phyloP scores from a whole-genome alignment of 2,329 filamentous ascomycete genomes.

The Xylaria digitata region DNA sequence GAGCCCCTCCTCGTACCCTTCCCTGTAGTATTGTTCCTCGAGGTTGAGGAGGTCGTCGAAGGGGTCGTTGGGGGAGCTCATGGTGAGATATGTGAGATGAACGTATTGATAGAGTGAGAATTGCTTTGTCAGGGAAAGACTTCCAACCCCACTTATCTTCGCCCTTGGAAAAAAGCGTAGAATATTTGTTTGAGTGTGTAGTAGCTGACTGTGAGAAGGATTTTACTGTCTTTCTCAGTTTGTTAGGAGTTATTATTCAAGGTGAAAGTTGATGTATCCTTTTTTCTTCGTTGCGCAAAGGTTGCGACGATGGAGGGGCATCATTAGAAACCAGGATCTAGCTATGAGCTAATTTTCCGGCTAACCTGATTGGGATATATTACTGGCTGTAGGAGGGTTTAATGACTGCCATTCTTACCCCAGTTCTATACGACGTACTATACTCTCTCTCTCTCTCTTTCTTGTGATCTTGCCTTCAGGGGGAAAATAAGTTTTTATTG shows the following conservation, averaged over 20 bases:
- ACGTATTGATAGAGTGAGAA: slow-evolving; percentile 61
- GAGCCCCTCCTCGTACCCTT: slow-evolving; percentile 81
- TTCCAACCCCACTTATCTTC: slow-evolving; percentile 2
- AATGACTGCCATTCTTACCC: too few relatives aligned
- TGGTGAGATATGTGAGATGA: slow-evolving; percentile 32
- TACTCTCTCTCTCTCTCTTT: too few relatives aligned
- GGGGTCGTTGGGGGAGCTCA: slow-evolving; percentile 56
- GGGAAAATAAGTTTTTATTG: too few relatives aligned
- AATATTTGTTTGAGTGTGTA: not conserved
- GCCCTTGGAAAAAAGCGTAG: not conserved
- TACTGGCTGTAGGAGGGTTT: too few relatives aligned
- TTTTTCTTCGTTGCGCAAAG: not conserved
- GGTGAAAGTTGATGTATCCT: not conserved
- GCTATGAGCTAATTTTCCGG: not conserved
- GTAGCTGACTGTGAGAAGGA: too few relatives aligned
- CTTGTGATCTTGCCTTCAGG: too few relatives aligned
- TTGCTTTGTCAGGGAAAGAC: not conserved
- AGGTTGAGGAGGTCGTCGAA: slow-evolving; percentile 70
- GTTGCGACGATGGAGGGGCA: slow-evolving; percentile 19
- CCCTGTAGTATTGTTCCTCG: slow-evolving; percentile 78
- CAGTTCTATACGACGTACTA: too few relatives aligned
- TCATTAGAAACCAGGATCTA: not conserved
- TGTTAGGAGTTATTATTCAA: not conserved
- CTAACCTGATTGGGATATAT: slow-evolving; percentile 22
- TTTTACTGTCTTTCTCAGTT: not conserved